These are phyloP conservation scores for Pichia rugopelliculosa DNA, from an alignment of 805 yeast genomes.

Conservation along the genomic window DNA sequence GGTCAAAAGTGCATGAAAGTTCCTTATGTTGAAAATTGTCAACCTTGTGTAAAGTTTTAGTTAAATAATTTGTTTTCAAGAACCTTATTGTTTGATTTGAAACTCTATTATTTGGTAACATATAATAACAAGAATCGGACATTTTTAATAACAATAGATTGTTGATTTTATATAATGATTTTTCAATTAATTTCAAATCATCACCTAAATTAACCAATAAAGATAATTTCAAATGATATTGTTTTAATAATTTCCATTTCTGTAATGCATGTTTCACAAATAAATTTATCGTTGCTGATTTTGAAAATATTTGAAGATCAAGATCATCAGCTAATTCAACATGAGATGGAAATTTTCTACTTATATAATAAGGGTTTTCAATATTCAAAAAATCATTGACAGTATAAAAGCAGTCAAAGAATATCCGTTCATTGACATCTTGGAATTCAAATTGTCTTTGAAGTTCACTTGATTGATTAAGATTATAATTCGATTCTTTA, in stretches of 20 bases:
- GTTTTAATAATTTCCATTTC: conserved; percentile 22
- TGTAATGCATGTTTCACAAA: conserved; percentile 11
- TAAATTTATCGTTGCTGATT: conserved; percentile 21
- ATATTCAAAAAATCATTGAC: conserved; percentile 24
- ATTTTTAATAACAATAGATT: conserved; percentile 25
- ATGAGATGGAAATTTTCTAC: conserved; percentile 26
- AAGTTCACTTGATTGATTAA: conserved; percentile 4
- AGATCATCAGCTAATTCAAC: conserved; percentile 23
- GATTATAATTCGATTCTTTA: neutral
- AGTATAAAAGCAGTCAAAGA: conserved; percentile 31
- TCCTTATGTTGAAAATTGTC: conserved; percentile 10
- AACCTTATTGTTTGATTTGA: conserved; percentile 10
- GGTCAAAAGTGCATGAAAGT: conserved; percentile 31
- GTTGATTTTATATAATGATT: conserved; percentile 14
- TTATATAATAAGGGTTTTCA: conserved; percentile 28
- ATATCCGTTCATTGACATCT: conserved; percentile 20
- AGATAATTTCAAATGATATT: conserved; percentile 24
- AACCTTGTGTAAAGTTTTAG: conserved; percentile 1
- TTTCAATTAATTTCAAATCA: conserved; percentile 16
- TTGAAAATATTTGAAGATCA: conserved; percentile 15
- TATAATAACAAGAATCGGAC: conserved; percentile 28
- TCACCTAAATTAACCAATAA: conserved; percentile 28
- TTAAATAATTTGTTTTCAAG: conserved; percentile 8
- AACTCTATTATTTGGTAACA: conserved; percentile 12
- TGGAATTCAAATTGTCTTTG: conserved; percentile 26